Conservation (phyloP, 805 yeast genomes). For the Metschnikowia baotianmanensis region DNA sequence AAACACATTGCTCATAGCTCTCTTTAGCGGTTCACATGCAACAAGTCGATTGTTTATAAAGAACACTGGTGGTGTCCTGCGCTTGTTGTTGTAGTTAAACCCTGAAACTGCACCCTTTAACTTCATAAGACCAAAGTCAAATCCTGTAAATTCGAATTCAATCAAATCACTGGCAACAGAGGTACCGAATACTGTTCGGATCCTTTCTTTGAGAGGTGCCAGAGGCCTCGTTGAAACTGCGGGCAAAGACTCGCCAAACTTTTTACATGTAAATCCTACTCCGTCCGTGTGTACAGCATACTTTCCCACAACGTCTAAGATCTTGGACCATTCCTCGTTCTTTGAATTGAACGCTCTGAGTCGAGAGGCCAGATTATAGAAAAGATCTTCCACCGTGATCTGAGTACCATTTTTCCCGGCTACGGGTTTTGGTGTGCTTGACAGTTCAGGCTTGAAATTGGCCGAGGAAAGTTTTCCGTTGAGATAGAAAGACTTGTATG, state of each 20-base stretch:
- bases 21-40: constrained; percentile 71
- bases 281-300: constrained; percentile 72
- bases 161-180: constrained; percentile 63
- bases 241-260: constrained; percentile 70
- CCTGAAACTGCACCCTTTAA: constrained; percentile 66
- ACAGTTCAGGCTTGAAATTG: constrained; percentile 33
- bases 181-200: constrained; percentile 71
- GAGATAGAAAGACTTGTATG: constrained; percentile 65
- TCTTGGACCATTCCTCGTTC: constrained; percentile 71
- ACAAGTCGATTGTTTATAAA: constrained; percentile 87
- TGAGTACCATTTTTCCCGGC: constrained; percentile 92
- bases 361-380: constrained; percentile 84
- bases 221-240: constrained; percentile 58
- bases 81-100: constrained; percentile 68
- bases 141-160: constrained; percentile 36
- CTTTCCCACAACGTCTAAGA: constrained; percentile 78
- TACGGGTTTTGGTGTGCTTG: constrained; percentile 56
- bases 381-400: constrained; percentile 80
- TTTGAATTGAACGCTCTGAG: constrained; percentile 61
- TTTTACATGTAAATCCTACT: constrained; percentile 78
- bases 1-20: constrained; percentile 64
- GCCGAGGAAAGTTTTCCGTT: constrained; percentile 60
- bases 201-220: constrained; percentile 58
- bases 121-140: constrained; percentile 45
- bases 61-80: constrained; percentile 63